A percentile compares a stretch with the other conserved stretches of the same genome.
phyloP scores from a whole-genome alignment of 176 grass and related monocot species.

The Puya raimondii region DNA sequence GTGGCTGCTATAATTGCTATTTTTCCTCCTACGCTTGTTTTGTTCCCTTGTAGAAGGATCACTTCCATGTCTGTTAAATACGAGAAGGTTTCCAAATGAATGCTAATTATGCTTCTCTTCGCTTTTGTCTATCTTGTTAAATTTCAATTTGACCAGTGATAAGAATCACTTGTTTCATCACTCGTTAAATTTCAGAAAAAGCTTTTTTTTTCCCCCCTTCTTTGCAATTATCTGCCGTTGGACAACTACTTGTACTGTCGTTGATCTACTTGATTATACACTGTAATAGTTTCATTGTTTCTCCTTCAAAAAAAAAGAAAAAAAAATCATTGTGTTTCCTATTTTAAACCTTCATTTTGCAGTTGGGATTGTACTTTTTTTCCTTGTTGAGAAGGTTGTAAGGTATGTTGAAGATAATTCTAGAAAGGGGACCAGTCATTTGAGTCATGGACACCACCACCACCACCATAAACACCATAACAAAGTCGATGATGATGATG shows the following conservation, averaged over 20 bases:
- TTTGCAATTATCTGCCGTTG: neutral
- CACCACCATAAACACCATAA: conserved; percentile 50
- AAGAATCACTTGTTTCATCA: neutral
- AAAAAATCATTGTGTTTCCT: neutral
- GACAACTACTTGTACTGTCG: neutral
- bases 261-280: conserved; percentile 2
- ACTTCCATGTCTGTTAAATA: too few species aligned
- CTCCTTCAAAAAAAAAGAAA: too few species aligned
- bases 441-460: conserved; percentile 70
- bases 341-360: conserved; percentile 13
- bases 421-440: conserved; percentile 20
- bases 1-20: too few species aligned
- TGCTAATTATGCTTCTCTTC: too few species aligned
- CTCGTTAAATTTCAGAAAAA: neutral
- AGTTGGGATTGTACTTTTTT: conserved; percentile 97
- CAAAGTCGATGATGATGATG: conserved; percentile 12
- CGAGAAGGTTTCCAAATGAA: too few species aligned
- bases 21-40: too few species aligned
- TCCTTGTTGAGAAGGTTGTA: conserved; percentile 93
- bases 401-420: conserved; percentile 91
- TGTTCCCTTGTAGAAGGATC: too few species aligned
- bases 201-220: neutral
- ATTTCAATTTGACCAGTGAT: too few species aligned
- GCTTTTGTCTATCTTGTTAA: too few species aligned
- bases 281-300: too few species aligned